Base-by-base conservation (phyloP, 352 stramenopile species). In the Phytophthora sp. region DNA sequence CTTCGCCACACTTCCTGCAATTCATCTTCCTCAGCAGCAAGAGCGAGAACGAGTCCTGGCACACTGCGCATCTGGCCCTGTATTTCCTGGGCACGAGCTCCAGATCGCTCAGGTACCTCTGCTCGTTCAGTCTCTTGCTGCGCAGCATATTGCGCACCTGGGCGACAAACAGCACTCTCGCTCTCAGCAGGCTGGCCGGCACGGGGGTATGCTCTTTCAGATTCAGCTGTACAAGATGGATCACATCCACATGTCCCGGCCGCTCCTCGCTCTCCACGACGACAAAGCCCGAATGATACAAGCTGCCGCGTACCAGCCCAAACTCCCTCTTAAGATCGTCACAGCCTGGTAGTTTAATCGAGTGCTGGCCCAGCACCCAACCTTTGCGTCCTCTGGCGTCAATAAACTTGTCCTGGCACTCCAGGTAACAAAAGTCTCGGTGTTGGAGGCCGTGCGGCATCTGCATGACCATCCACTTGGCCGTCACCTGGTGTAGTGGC, bases 361-460 rank as follows among this genome's bases (percentile, higher is more conserved):
- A 93, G 58, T 96, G 86, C 50, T 91, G 70, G n/a, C 84, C 87
- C 8, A 94, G 50, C 13, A 96, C 84, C 88, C 88, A 96, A 6
- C 88, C 88, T 59, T 90, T 90, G 57, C 86, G 81, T 24, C 88
- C 86, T 29, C 66, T 75, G 21, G 86, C 84, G 69, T 96, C 88
- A 3, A 90, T 86, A 47, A 96, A 96, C 73, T 92, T 88, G 71
- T 96, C 85, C 50, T 96, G 88, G 59, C 84, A 94, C 75, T 96
- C 87, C 18, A 91, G 60, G 56, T 79, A 91, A 64, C 82, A 91
- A 61, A 88, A 93, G 64, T 94, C 84, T 27, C 85, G 82, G 68
- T 94, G 76, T 12, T 80, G 73, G 1, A 92, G 50, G 20, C 80
- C 83, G 13, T 74, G 69, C n/a, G 85, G 81, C 54, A 74, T 83